Evolutionary conservation across 441 rosid genomes (phyloP), one percentile per base, ranked within the genome.

Genomic region (Aquilaria agallochum): DNA sequence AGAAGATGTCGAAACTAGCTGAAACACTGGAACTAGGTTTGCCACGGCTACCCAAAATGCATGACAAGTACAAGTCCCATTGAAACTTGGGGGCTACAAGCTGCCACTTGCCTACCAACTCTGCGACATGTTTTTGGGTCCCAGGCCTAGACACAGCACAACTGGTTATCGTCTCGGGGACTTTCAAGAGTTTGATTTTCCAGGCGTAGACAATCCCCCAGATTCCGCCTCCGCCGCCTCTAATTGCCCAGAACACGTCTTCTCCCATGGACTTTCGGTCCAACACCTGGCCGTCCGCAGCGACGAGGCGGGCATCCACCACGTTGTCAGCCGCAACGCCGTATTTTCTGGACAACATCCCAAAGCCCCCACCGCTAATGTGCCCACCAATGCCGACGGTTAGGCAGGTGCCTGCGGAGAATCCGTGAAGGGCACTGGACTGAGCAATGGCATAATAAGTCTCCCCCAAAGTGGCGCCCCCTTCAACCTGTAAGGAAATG

Each of bases 401-500:
- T 0, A 82, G 83, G 70, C 79, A 84, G 2, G 84, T 70, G 50
- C 91, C 86, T 0, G 86, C 91, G 1, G 91, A 70, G 67, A 85
- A 85, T 3, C 83, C 91, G 8, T 68, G 76, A 46, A 60, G 47
- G 11, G 46, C 59, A 67, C 78, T 83, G 20, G 74, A 62, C 53
- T 74, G 61, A 3, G 80, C 73, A 58, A 85, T 73, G 48, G 80
- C 81, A 0, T 68, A 62, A 67, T 83, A 85, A 20, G 74, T 61
- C 70, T 85, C 88, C 2, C 91, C 91, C 12, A 85, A 65, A 5
- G 82, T 83, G 27, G 91, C 87, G 20, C 91, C 87, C 9, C 85
- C 79, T 78, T 81, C 78, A 0, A 85, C 82, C 91, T n/a, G n/a
- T n/a, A n/a, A n/a, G n/a, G n/a, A n/a, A n/a, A n/a, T n/a, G n/a